Evolutionary conservation across 2,329 filamentous ascomycete genomes (phyloP), one percentile per base, ranked within the genome.

Genomic region (Aspergillus sp.): DNA sequence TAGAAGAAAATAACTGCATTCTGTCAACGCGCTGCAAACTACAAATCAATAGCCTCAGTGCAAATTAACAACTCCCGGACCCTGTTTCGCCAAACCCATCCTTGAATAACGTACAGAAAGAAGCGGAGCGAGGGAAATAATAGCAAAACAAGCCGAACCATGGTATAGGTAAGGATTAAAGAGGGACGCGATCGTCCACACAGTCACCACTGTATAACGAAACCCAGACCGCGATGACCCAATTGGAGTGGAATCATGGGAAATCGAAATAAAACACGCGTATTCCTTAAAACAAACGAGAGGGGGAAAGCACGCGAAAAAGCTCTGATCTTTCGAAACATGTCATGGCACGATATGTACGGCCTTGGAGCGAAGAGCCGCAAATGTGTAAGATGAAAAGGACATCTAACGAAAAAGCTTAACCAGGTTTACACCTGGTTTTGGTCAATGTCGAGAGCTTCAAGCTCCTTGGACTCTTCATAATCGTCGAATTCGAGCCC

Each of bases 401-500:
- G 33, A 37, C 33, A 37, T 37, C 33, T 27, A 37, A 14, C 11
- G 11, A 37, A 37, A 37, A 14, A n/a, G 31, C 11, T n/a, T 35
- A 14, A 50, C 39, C 39, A 47, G 40, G 11, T 15, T 51, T 49
- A 65, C 39, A 62, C 61, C 56, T 67, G 60, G 47, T 51, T 63
- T 55, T 74, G 73, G 50, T 75, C 72, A 47, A 74, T 61, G 23
- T 74, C 71, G n/a, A 73, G 61, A 31, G 67, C 66, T 53, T 75
- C 72, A 31, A 78, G 64, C 43, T 76, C 72, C 53, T 77, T 76
- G 11, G 74, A 68, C 23, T 78, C 75, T 21, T 79, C 76, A 48
- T 78, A 79, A 58, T 80, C 78, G n/a, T 78, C 75, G 54, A 79
- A 80, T n/a, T 77, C 74, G 6, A 79, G 68, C n/a, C 77, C 77